Conservation (phyloP, 176 grass and related monocot genomes). For the Carex scoparia region DNA sequence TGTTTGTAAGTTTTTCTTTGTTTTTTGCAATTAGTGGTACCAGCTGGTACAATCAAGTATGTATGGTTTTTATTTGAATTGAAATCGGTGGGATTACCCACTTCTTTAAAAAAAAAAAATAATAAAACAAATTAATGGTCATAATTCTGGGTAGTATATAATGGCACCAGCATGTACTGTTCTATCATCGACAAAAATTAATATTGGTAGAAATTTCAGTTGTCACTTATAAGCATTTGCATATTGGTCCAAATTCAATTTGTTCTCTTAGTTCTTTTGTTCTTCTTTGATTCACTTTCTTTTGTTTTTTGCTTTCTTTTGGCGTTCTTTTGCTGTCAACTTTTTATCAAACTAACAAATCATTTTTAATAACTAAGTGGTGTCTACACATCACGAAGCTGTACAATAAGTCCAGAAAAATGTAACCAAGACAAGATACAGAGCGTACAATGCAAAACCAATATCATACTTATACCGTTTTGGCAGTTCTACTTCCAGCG, state of each 20-base stretch:
- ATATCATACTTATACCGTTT: background rate
- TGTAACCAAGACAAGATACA: background rate
- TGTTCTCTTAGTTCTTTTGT: background rate
- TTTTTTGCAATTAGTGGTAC: too few relatives aligned
- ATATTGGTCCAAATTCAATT: background rate
- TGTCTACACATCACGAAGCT: background rate
- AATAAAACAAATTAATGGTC: background rate
- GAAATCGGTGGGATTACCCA: too few relatives aligned
- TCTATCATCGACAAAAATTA: background rate
- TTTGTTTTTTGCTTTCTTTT: background rate
- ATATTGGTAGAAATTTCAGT: background rate
- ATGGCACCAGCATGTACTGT: background rate
- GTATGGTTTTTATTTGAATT: too few relatives aligned
- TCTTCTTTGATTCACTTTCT: background rate
- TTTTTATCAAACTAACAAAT: background rate
- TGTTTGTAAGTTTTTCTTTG: too few relatives aligned
- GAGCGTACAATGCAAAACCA: background rate
- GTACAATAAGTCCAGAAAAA: background rate
- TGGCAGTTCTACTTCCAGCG: background rate
- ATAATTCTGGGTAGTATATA: background rate
- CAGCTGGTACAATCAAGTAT: too few relatives aligned
- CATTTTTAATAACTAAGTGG: background rate
- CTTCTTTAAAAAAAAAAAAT: too few relatives aligned
- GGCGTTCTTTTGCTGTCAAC: background rate
- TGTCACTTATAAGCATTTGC: background rate